A percentile compares a stretch with the other conserved stretches of the same genome.
Conservation (phyloP, 768 basidiomycete species). For the Rhodotorula diobovata region DNA sequence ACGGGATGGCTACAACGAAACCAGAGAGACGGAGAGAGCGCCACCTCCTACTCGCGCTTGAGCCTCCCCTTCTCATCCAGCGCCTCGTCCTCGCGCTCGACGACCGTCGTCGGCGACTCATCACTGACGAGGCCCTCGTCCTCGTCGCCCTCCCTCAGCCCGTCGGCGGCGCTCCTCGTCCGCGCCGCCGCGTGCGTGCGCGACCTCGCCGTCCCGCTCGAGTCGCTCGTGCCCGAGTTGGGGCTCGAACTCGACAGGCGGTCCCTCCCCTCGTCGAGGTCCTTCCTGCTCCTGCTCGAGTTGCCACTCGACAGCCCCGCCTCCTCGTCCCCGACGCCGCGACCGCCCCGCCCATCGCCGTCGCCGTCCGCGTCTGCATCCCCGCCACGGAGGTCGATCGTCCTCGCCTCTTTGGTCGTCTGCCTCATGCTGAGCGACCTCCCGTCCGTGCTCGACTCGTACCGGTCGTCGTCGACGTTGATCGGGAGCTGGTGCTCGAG, state of each 20-base stretch:
- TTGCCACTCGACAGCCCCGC: too few relatives aligned
- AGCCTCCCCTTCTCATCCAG: not conserved
- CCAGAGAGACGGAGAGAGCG: too few relatives aligned
- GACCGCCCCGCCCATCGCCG: too few relatives aligned
- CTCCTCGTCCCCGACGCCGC: too few relatives aligned
- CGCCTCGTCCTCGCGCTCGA: not conserved
- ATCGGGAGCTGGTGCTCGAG: conserved; percentile 18
- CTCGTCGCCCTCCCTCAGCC: not conserved
- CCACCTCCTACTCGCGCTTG: too few relatives aligned
- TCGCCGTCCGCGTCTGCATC: not conserved
- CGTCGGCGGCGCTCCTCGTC: not conserved
- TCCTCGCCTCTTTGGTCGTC: not conserved
- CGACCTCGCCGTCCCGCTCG: not conserved
- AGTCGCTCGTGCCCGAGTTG: not conserved
- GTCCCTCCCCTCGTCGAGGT: too few relatives aligned
- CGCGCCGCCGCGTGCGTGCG: too few relatives aligned
- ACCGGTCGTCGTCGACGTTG: conserved; percentile 24
- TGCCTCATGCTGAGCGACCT: not conserved
- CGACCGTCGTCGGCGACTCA: not conserved
- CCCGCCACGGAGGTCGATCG: not conserved
- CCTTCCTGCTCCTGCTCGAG: too few relatives aligned
- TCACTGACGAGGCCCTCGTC: not conserved
- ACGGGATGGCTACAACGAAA: too few relatives aligned
- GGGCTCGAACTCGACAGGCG: not conserved
- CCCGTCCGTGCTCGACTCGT: not conserved